Percentiles rank a stretch among this genome's conserved stretches.
phyloP scores from a whole-genome alignment of 306 rosid species.

The Senna tora region DNA sequence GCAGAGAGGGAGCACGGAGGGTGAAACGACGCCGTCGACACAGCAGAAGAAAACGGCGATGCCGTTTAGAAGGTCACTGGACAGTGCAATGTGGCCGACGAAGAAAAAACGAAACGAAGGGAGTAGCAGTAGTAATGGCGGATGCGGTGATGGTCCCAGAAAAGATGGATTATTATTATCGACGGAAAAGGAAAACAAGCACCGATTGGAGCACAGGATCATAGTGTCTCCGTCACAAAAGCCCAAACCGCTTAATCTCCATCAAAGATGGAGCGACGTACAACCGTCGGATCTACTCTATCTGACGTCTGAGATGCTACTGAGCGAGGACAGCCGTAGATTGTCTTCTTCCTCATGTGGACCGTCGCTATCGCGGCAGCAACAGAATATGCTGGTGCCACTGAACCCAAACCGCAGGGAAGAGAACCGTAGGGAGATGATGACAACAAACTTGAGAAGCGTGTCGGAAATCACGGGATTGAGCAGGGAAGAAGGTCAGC shows the following conservation, averaged over 20 bases:
- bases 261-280: slow-evolving; percentile 85
- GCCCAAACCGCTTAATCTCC: slow-evolving; percentile 6
- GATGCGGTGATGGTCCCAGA: slow-evolving; percentile 54
- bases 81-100: slow-evolving; percentile 39
- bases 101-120: slow-evolving; percentile 32
- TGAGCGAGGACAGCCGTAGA: slow-evolving; percentile 46
- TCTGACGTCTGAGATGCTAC: slow-evolving; percentile 76
- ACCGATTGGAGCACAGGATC: slow-evolving; percentile 74
- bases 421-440: slow-evolving; percentile 33
- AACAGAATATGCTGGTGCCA: slow-evolving; percentile 24
- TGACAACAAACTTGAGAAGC: slow-evolving; percentile 62
- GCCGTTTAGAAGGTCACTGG: slow-evolving; percentile 69
- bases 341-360: background rate
- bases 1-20: background rate
- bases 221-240: slow-evolving; percentile 58
- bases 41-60: slow-evolving; percentile 36
- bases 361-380: slow-evolving; percentile 8
- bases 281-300: slow-evolving; percentile 69
- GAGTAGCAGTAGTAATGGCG: slow-evolving; percentile 13
- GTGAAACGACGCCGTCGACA: background rate
- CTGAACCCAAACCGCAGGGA: background rate
- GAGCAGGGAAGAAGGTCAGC: slow-evolving; percentile 47
- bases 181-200: slow-evolving; percentile 37
- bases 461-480: slow-evolving; percentile 86
- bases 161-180: slow-evolving; percentile 69